phyloP scores from a whole-genome alignment of 2,329 filamentous ascomycete species.

The Blastomyces silverae region DNA sequence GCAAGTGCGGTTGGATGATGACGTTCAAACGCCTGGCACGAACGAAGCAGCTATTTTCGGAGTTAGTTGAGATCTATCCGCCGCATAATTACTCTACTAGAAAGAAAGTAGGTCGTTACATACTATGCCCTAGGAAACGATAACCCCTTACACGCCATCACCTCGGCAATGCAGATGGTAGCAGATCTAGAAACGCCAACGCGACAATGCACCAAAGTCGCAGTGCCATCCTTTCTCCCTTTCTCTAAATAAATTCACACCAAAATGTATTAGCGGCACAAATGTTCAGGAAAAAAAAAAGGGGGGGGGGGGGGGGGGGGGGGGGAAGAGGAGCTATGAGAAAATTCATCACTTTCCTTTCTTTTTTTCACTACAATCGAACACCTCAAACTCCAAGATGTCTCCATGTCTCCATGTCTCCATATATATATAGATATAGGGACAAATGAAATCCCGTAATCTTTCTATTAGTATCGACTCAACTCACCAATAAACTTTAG shows the following conservation, averaged over 20 bases:
- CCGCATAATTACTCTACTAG: not conserved
- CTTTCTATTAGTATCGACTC: not conserved
- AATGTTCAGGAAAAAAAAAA: too few relatives aligned
- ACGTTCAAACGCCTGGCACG: slow-evolving; percentile 88
- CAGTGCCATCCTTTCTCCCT: slow-evolving; percentile 67
- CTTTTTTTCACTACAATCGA: too few relatives aligned
- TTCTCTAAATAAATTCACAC: slow-evolving; percentile 52
- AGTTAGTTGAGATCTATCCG: slow-evolving; percentile 11
- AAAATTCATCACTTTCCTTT: too few relatives aligned
- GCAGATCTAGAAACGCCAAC: slow-evolving; percentile 93
- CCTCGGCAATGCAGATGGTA: slow-evolving; percentile 97
- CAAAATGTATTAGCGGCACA: not conserved
- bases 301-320: too few relatives aligned
- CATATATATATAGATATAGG: too few relatives aligned
- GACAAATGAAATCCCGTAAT: not conserved
- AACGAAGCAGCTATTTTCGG: slow-evolving; percentile 68
- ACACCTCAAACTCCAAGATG: too few relatives aligned
- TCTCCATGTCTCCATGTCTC: too few relatives aligned
- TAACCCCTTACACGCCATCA: slow-evolving; percentile 74
- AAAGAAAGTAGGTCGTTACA: slow-evolving; percentile 27
- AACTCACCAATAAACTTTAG: slow-evolving; percentile 83
- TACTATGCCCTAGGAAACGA: slow-evolving; percentile 86
- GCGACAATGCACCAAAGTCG: slow-evolving; percentile 90
- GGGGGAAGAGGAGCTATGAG: too few relatives aligned
- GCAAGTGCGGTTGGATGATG: slow-evolving; percentile 93